Conservation (phyloP, 2,329 filamentous ascomycete species). For the Talaromyces sp. region DNA sequence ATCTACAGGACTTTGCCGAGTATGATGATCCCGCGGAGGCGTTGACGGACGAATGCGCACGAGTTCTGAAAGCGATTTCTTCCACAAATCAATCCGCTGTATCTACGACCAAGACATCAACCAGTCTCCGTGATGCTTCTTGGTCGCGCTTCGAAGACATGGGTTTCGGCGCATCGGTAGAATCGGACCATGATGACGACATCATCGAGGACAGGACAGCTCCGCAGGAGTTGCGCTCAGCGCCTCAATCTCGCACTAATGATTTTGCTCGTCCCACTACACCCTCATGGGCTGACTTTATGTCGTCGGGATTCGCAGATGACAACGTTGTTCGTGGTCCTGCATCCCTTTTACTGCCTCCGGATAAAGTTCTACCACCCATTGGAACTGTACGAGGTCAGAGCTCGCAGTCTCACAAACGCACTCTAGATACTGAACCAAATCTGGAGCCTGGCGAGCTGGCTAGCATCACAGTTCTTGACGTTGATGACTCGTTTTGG, state of each 20-base stretch:
- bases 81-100: conserved; percentile 79
- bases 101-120: conserved; percentile 65
- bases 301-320: conserved; percentile 87
- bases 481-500: conserved; percentile 95
- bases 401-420: conserved; percentile 79
- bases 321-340: conserved; percentile 59
- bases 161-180: conserved; percentile 73
- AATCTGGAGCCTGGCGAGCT: conserved; percentile 85
- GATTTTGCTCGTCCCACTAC: conserved; percentile 79
- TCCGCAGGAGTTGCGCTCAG: conserved; percentile 55
- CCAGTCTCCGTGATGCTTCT: conserved; percentile 73
- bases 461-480: conserved; percentile 79
- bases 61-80: conserved; percentile 84
- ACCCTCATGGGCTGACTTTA: conserved; percentile 96
- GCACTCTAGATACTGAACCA: conserved; percentile 62
- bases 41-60: conserved; percentile 86
- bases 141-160: conserved; percentile 98
- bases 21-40: conserved; percentile 85
- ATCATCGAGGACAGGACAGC: conserved; percentile 31
- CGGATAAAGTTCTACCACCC: conserved; percentile 84
- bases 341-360: conserved; percentile 72
- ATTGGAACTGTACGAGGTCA: conserved; percentile 66
- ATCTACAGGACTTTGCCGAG: conserved; percentile 78
- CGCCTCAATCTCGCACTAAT: conserved; percentile 61
- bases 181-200: conserved; percentile 63